phyloP scores from a whole-genome alignment of 225 moss, liverwort and hornwort species.

The Straminergon stramineum region DNA sequence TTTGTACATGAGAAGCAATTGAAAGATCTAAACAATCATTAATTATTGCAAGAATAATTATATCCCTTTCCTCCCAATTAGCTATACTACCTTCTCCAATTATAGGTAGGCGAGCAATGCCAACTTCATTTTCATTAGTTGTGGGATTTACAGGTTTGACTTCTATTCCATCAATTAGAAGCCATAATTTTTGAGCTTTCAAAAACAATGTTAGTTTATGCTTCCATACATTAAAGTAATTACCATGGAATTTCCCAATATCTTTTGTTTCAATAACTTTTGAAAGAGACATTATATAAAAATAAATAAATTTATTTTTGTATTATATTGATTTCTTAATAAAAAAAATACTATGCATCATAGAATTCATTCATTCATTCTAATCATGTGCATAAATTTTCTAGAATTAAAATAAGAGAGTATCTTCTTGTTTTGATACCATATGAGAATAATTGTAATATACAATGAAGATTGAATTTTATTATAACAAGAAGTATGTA shows the following conservation, averaged over 20 bases:
- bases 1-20: neutral
- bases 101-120: fast-evolving
- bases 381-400: neutral
- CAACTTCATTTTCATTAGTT: neutral
- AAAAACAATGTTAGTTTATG: neutral
- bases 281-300: neutral
- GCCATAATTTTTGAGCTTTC: neutral
- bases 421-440: neutral
- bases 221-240: neutral
- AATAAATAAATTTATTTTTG: fast-evolving
- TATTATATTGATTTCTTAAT: neutral
- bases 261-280: neutral
- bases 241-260: neutral
- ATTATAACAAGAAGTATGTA: neutral
- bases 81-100: neutral
- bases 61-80: neutral
- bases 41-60: neutral
- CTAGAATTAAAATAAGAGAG: neutral
- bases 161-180: neutral
- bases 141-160: neutral
- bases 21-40: neutral
- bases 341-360: neutral
- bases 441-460: neutral
- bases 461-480: neutral
- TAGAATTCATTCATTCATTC: neutral